These are phyloP conservation scores for Schwanniomyces occidentalis DNA, from an alignment of 805 yeast species.

Conservation along the genomic window DNA sequence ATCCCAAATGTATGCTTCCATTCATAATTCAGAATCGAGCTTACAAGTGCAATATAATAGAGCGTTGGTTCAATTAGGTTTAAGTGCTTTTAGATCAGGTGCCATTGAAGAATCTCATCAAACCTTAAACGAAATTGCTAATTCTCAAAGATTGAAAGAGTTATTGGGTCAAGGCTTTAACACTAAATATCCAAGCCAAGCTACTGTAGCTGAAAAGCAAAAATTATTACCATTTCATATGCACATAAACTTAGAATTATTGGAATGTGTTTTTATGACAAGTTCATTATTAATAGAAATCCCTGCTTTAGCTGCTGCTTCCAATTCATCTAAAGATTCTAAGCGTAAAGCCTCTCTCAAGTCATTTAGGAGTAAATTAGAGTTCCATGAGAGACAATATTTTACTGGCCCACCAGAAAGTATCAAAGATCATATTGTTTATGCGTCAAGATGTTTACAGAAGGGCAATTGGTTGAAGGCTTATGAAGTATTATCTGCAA, in stretches of 20 bases:
- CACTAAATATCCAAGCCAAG: constrained; percentile 63
- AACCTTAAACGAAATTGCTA: constrained; percentile 82
- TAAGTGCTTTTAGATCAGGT: constrained; percentile 92
- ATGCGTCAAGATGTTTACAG: constrained; percentile 86
- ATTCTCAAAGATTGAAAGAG: constrained; percentile 84
- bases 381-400: constrained; percentile 89
- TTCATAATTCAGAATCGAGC: constrained; percentile 80
- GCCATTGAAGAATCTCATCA: constrained; percentile 84
- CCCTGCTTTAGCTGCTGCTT: constrained; percentile 79
- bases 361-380: constrained; percentile 88
- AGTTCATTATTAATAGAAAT: constrained; percentile 86
- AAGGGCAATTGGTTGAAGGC: constrained; percentile 88
- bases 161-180: constrained; percentile 85
- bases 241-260: constrained; percentile 93
- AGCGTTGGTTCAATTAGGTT: constrained; percentile 92
- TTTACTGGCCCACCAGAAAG: constrained; percentile 98
- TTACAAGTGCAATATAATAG: constrained; percentile 93
- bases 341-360: constrained; percentile 60
- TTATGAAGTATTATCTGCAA: constrained; percentile 65
- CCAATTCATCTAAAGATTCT: constrained; percentile 63
- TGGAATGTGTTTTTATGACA: constrained; percentile 92
- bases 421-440: constrained; percentile 88
- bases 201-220: constrained; percentile 64
- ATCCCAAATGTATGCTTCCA: constrained; percentile 81
- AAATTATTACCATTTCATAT: constrained; percentile 94